Base-by-base conservation (phyloP, 2,329 filamentous ascomycete genomes). In the Colletotrichum musicola region DNA sequence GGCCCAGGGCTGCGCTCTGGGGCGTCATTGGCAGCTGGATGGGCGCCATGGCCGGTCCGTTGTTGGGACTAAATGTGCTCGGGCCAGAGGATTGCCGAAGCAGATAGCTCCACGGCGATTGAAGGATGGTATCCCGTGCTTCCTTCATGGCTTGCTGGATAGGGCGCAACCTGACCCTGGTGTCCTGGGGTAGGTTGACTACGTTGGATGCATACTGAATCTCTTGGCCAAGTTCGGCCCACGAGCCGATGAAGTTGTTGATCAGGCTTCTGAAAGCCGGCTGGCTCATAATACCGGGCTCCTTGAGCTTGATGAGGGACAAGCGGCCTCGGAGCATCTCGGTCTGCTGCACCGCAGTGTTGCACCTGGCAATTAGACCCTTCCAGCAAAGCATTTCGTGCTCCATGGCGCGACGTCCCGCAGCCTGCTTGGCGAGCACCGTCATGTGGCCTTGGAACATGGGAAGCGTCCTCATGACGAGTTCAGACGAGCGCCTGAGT, bases 141-240 rank as follows among this genome's bases (percentile, higher is more conserved):
- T 97, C 93, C 77, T 95, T 94, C 76, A 96, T 91, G 67, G 89
- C 90, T 73, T 90, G 90, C 76, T 98, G 95, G 53, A 97, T 89
- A 2, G 94, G 94, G 68, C 92, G 89, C 73, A 98, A 87, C 62
- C 93, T 87, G 27, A 87, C 82, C 75, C 93, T 90, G 51, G 94
- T 91, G 71, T 97, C 93, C 27, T 86, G 81, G 3, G 88, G 86
- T 7, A 91, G 78, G 51, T 85, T 81, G 30, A 88, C 80, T 51
- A 81, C 82, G 73, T 83, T 86, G 78, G 83, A 82, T 16, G 79
- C 82, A 63, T 84, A 80, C 76, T 88, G 90, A 71, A 92, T 85
- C 74, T 86, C 86, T 42, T 80, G 81, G 4, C 88, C 90, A 62
- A 93, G 85, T 70, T 91, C 88, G 61, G 86, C 85, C 89, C 92